Base-by-base conservation (phyloP, 2,329 filamentous ascomycete species). In the Xylaria sp. region DNA sequence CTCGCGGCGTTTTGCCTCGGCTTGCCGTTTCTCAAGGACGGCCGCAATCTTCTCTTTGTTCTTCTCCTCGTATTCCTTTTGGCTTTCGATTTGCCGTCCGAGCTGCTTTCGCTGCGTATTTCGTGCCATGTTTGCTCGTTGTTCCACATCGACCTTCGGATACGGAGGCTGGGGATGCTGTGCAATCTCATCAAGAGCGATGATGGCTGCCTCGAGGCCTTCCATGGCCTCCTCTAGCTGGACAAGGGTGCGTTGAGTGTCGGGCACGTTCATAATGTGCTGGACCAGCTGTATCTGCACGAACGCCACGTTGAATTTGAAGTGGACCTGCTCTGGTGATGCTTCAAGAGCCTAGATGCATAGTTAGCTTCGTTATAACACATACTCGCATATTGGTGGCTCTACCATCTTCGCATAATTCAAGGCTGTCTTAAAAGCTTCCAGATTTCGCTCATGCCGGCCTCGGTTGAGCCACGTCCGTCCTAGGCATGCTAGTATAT, bases 301-400 rank as follows among this genome's bases (percentile, higher is more conserved):
- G 77, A 98, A 99, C 0, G 96, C 96, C 32, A 99, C 93, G 76
- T 99, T 99, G 86, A 99, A 99, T 79, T 96, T 93, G 80, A 96
- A 93, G 80, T 97, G 93, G 34, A 94, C 86, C 75, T 97, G 93
- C 4, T 96, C 92, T 0, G 94, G 92, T 0, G 92, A 90, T 63
- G 92, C 87, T 64, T 89, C 88, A 19, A 97, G 88, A 30, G 95
- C 93, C 87, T 92, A 76, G 68, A 67, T 27, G 36, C 36, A 64
- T 54, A 42, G 74, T 80, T 71, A 81, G 71, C 53, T 64, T 57
- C 11, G 53, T 1, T 58, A 34, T 32, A 21, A 24, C 58, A 24
- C 14, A 53, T 24, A 34, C 11, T 56, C 54, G 21, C 1, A 21
- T 34, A 21, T 7, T 11, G n/a, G 34, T 50, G n/a, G 21, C 21